A percentile compares a stretch with the other conserved stretches of the same genome.
phyloP scores from a whole-genome alignment of 345 rosid genomes.

The Acer saccharum region DNA sequence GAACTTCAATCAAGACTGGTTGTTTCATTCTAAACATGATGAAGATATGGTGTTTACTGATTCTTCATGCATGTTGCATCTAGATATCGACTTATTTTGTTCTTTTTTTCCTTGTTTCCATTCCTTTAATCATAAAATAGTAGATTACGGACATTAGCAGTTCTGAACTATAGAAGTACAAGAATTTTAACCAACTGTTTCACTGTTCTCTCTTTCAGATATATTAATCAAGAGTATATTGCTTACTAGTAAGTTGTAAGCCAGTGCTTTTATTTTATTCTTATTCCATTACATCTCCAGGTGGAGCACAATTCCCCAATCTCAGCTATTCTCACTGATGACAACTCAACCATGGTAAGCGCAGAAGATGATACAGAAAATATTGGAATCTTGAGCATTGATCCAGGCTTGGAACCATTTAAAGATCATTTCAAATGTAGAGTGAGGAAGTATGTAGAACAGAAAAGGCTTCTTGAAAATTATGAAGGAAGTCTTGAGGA shows the following conservation, averaged over 20 bases:
- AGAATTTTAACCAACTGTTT: background rate
- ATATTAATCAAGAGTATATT: background rate
- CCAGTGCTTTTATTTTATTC: background rate
- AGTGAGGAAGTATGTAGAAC: conserved; percentile 52
- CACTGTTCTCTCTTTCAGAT: background rate
- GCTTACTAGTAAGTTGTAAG: background rate
- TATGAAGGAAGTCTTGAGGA: conserved; percentile 74
- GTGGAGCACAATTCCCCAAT: conserved; percentile 27
- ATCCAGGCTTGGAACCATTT: conserved; percentile 56
- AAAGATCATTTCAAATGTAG: conserved; percentile 63
- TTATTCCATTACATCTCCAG: conserved; percentile 21
- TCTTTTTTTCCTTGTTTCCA: background rate
- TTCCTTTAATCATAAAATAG: background rate
- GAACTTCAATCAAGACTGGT: background rate
- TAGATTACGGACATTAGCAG: background rate
- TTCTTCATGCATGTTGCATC: background rate
- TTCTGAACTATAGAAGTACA: background rate
- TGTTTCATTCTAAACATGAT: background rate
- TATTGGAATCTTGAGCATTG: conserved; percentile 47
- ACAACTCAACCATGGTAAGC: conserved; percentile 37
- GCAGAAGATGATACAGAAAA: conserved; percentile 41
- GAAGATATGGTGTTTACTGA: background rate
- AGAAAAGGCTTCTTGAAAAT: conserved; percentile 52
- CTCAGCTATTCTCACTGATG: conserved; percentile 50
- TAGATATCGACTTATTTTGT: background rate